A percentile compares a stretch with the other conserved stretches of the same genome.
phyloP scores from a whole-genome alignment of 352 stramenopile genomes.

The Globisporangium abappressorium region DNA sequence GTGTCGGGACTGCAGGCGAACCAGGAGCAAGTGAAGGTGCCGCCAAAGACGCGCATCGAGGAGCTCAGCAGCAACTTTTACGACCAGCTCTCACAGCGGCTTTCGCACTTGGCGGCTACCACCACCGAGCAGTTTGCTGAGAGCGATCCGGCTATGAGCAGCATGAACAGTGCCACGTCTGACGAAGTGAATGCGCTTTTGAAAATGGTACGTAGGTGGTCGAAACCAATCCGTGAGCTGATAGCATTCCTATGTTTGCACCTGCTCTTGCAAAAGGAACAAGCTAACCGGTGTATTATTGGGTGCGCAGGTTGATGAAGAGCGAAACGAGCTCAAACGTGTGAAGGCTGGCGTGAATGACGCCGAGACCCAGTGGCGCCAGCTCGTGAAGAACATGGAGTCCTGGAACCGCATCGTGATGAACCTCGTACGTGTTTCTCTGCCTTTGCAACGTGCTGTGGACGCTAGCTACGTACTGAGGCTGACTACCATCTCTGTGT shows the following conservation, averaged over 20 bases:
- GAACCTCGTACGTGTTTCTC: constrained; percentile 51
- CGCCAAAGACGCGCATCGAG: constrained; percentile 54
- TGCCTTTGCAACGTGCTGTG: background rate
- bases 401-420: constrained; percentile 83
- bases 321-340: constrained; percentile 35
- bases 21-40: constrained; percentile 65
- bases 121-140: constrained; percentile 6
- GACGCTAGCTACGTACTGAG: background rate
- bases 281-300: background rate
- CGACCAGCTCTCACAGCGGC: constrained; percentile 40
- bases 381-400: constrained; percentile 85
- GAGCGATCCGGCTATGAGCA: background rate
- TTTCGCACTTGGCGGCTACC: constrained; percentile 30
- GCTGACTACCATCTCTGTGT: background rate
- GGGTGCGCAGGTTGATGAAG: constrained; percentile 18
- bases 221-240: background rate
- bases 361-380: constrained; percentile 64
- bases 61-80: constrained; percentile 65
- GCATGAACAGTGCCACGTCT: constrained; percentile 13
- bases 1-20: constrained; percentile 46
- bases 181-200: constrained; percentile 38
- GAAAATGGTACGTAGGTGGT: constrained; percentile 39
- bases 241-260: background rate
- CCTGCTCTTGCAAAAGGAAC: too few relatives aligned
- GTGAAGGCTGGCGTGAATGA: constrained; percentile 22